Percentiles rank a stretch among this genome's conserved stretches.
phyloP scores from a whole-genome alignment of 495 filamentous ascomycete species.

The Hypoxylon trugodes region DNA sequence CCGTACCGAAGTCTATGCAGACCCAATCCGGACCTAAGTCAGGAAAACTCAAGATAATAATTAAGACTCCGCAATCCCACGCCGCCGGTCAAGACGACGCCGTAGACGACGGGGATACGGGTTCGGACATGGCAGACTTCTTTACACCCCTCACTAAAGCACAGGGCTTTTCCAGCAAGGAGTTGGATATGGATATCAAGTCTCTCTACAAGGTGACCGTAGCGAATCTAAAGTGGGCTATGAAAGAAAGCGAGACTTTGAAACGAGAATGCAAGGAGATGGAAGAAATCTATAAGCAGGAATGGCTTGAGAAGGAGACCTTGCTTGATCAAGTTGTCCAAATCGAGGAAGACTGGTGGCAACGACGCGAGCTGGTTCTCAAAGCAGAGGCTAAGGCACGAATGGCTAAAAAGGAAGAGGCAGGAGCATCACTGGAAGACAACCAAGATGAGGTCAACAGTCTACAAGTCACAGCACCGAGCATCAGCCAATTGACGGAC shows the following conservation, averaged over 20 bases:
- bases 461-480: conserved; percentile 8
- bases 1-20: conserved; percentile 80
- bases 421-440: background rate
- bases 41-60: conserved; percentile 70
- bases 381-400: conserved; percentile 40
- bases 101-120: conserved; percentile 60
- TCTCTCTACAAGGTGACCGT: conserved; percentile 78
- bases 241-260: conserved; percentile 72
- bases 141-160: conserved; percentile 64
- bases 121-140: conserved; percentile 56
- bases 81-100: conserved; percentile 62
- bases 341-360: conserved; percentile 60
- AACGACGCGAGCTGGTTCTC: conserved; percentile 54
- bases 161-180: conserved; percentile 74
- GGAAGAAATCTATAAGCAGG: conserved; percentile 72
- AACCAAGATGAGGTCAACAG: conserved; percentile 16
- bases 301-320: conserved; percentile 87
- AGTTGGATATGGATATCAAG: conserved; percentile 72
- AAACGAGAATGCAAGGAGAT: conserved; percentile 68
- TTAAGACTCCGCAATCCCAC: conserved; percentile 64
- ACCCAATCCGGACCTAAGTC: conserved; percentile 58
- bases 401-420: conserved; percentile 21
- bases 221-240: conserved; percentile 81
- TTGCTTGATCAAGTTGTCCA: conserved; percentile 63
- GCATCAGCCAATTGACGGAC: conserved; percentile 16